A percentile compares a stretch with the other conserved stretches of the same genome.
Evolutionary conservation across 331 rosid species (phyloP).

Genomic region (Telfairia occidentalis): DNA sequence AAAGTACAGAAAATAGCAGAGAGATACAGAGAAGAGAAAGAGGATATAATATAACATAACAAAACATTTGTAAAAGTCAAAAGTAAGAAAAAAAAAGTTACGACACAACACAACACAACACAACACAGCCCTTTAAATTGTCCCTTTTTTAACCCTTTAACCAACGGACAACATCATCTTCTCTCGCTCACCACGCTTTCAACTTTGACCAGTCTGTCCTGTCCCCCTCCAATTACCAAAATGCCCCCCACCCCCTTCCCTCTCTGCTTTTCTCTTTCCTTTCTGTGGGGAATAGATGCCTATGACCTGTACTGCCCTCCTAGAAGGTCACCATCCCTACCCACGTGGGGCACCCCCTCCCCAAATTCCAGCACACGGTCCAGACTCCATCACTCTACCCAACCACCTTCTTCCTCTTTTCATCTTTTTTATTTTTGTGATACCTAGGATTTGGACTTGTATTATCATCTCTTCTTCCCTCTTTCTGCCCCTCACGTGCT

Average conservation of each 20-base stretch:
- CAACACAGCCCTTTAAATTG: background rate
- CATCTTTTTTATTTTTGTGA: background rate
- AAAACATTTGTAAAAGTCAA: background rate
- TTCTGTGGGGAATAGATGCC: background rate
- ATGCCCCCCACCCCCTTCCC: no score
- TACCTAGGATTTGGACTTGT: background rate
- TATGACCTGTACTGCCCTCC: background rate
- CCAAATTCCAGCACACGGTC: background rate
- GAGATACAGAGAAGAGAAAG: background rate
- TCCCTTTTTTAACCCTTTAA: no score
- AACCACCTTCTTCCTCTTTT: background rate
- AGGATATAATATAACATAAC: no score
- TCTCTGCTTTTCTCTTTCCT: background rate
- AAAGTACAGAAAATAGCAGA: conserved; percentile 6
- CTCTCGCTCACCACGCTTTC: background rate
- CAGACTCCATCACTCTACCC: background rate
- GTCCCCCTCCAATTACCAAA: background rate
- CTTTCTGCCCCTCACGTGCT: background rate
- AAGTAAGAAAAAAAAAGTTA: no score
- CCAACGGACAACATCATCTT: background rate
- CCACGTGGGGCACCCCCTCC: background rate
- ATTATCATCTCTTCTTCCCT: background rate
- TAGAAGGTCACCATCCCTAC: background rate
- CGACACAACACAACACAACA: no score
- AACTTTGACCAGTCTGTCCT: background rate